Base-by-base conservation (phyloP, 1,284 basidiomycete species). In the Cryptococcus jaspeensis region DNA sequence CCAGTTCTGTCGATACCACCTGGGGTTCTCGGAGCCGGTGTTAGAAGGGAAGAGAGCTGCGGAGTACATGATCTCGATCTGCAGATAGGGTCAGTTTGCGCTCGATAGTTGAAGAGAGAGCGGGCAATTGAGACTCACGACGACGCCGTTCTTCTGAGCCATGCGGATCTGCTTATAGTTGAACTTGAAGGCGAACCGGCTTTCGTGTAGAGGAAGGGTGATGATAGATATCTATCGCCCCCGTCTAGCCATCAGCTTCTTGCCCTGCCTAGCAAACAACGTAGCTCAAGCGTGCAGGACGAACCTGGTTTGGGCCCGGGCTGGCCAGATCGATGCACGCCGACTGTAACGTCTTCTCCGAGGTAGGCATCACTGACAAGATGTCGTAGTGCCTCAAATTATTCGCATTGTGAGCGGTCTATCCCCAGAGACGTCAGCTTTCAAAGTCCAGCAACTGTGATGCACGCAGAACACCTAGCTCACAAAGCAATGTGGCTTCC, bases 1-100 rank as follows among this genome's bases (percentile, higher is more conserved):
- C 56, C 73, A 77, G 56, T 77, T 78, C 56, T 78, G 76, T 9
- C 75, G 65, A 45, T 66, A 73, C 41, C 64, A 52, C 25, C 67
- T 45, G 9, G 61, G 69, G 11, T 59, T 56, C 2, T 73, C 72
- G 8, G 61, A 42, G 1, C 67, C 60, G 3, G 64, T 63, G 5
- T 60, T 64, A 2, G 68, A 55, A 1, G 75, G 68, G 54, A 69
- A 77, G 20, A 78, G 65, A 0, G 69, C 74, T 3, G 74, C 65
- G 11, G 74, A 64, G 54, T 77, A 78, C 12, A 71, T 66, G 44
- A 78, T 65, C 55, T 78, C 76, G 44, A 78, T 73, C 75, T 78
- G 70, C 12, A 41, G 6, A 23, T 5, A 40, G 32, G 38, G 53
- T 41, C 45, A 39, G 43, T 12, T 16, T 32, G 6, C 5, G 44